phyloP scores from a whole-genome alignment of 345 rosid genomes.

The Aegle marmelos region DNA sequence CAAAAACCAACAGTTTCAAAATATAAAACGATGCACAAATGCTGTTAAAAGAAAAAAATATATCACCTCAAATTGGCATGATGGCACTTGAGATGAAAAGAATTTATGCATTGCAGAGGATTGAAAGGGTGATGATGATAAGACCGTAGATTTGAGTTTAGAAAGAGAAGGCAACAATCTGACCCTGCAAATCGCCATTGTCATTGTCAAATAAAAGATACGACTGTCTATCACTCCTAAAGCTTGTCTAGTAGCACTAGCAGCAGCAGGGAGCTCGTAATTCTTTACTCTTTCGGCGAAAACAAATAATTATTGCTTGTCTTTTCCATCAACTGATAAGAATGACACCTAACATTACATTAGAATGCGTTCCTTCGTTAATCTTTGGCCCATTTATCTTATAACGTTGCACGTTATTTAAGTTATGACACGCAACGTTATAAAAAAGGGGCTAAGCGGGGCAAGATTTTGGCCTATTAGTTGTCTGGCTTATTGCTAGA shows the following conservation, averaged over 20 bases:
- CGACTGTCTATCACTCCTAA: background rate
- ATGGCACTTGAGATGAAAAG: conserved; percentile 17
- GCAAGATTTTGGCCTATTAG: no score
- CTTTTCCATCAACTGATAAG: background rate
- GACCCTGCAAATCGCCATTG: conserved; percentile 24
- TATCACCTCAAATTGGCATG: conserved; percentile 25
- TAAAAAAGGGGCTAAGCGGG: no score
- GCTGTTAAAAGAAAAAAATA: background rate
- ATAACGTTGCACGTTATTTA: no score
- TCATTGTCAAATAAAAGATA: conserved; percentile 6
- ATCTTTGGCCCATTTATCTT: no score
- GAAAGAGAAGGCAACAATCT: background rate
- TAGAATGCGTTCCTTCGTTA: background rate
- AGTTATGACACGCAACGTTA: no score
- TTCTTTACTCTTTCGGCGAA: background rate
- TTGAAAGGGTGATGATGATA: background rate
- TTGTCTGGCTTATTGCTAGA: no score
- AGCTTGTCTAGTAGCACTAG: background rate
- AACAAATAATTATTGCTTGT: background rate
- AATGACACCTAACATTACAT: background rate
- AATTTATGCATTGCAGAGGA: background rate
- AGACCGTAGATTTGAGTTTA: background rate
- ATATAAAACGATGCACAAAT: background rate
- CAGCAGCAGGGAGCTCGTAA: background rate
- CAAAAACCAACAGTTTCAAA: background rate